Conservation (phyloP, 495 filamentous ascomycete genomes). For the Lindgomyces ingoldianus region DNA sequence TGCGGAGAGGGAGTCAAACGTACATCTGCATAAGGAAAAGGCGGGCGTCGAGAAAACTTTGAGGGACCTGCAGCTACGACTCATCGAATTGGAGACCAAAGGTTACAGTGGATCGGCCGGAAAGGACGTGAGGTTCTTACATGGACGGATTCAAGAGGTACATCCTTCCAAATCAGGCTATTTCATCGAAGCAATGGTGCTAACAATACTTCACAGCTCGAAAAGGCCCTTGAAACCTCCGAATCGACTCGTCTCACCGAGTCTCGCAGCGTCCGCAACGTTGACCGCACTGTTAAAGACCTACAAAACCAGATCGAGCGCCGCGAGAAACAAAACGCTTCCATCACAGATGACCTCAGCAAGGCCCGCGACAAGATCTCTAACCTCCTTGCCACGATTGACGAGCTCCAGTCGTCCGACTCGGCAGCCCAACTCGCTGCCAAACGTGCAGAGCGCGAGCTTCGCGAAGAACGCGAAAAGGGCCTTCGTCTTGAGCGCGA, state of each 20-base stretch:
- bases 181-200: slow-evolving; percentile 18
- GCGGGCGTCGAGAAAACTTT: slow-evolving; percentile 83
- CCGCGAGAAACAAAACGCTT: slow-evolving; percentile 77
- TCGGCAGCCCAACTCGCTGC: slow-evolving; percentile 74
- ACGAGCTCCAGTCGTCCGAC: slow-evolving; percentile 87
- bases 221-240: slow-evolving; percentile 84
- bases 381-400: slow-evolving; percentile 83
- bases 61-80: slow-evolving; percentile 85
- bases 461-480: slow-evolving; percentile 87
- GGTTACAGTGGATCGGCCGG: slow-evolving; percentile 83
- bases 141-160: slow-evolving; percentile 95
- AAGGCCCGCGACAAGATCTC: slow-evolving; percentile 87
- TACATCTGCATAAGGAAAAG: slow-evolving; percentile 88
- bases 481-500: slow-evolving; percentile 80
- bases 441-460: slow-evolving; percentile 82
- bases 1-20: slow-evolving; percentile 81
- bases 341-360: slow-evolving; percentile 77
- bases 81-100: slow-evolving; percentile 95
- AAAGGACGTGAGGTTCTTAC: slow-evolving; percentile 92
- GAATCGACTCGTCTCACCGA: slow-evolving; percentile 75
- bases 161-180: slow-evolving; percentile 36
- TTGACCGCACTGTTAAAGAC: slow-evolving; percentile 93
- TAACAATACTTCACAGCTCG: slow-evolving; percentile 62
- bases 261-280: slow-evolving; percentile 83
- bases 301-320: slow-evolving; percentile 90